Conservation (phyloP, 2,329 filamentous ascomycete genomes). For the Pseudogymnoascus pannorum region DNA sequence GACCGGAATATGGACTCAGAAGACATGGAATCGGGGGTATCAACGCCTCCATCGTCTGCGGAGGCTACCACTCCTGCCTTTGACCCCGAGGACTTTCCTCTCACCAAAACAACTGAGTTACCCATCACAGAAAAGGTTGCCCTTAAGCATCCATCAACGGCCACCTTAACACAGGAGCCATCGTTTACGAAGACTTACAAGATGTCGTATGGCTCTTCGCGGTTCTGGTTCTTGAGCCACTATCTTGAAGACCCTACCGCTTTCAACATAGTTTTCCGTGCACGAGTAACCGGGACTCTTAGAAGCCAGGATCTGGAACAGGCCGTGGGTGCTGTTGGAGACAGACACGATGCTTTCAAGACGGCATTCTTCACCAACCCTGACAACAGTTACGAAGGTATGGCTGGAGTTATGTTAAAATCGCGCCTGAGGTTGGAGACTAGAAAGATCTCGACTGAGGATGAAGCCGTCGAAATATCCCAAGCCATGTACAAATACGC, state of each 20-base stretch:
- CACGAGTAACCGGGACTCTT: conserved; percentile 30
- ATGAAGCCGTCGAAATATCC: conserved; percentile 23
- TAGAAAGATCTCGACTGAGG: conserved; percentile 13
- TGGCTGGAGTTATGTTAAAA: too few relatives aligned
- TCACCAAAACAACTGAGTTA: conserved; percentile 3
- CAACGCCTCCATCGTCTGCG: conserved; percentile 9
- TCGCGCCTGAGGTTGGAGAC: too few relatives aligned
- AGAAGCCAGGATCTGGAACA: conserved; percentile 24
- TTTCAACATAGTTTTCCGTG: conserved; percentile 33
- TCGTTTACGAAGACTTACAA: neutral
- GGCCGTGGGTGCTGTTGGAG: conserved; percentile 29
- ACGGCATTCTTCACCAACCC: conserved; percentile 11
- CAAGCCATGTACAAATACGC: conserved; percentile 24
- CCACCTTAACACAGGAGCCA: conserved; percentile 5
- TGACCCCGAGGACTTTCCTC: neutral
- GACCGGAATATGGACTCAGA: neutral
- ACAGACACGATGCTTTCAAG: conserved; percentile 13
- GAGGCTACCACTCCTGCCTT: neutral
- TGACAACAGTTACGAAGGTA: too few relatives aligned
- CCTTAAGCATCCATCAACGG: too few relatives aligned
- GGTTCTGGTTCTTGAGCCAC: conserved; percentile 35
- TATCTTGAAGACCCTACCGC: conserved; percentile 32
- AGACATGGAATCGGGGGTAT: conserved; percentile 5
- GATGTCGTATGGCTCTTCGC: conserved; percentile 34
- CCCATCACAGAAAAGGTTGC: conserved; percentile 8